phyloP scores from a whole-genome alignment of 2,329 filamentous ascomycete genomes.

The Penicillium sp. region DNA sequence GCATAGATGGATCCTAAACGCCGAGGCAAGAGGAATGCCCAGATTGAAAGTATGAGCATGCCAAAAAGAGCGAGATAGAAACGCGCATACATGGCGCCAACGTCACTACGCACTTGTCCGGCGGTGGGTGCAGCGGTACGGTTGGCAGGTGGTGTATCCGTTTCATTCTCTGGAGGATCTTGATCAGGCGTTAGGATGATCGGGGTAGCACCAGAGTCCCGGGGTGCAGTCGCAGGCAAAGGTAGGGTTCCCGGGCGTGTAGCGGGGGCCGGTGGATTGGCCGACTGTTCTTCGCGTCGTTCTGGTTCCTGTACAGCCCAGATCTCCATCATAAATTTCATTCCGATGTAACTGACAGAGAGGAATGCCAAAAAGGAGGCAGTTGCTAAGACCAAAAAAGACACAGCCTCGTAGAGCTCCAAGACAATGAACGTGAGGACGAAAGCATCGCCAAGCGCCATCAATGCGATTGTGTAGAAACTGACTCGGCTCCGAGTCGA shows the following conservation, averaged over 20 bases:
- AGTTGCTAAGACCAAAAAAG: slow-evolving; percentile 56
- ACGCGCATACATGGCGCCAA: slow-evolving; percentile 60
- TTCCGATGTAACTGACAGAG: slow-evolving; percentile 61
- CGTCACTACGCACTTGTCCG: slow-evolving; percentile 45
- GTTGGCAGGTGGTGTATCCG: slow-evolving; percentile 32
- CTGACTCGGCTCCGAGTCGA: slow-evolving; percentile 64
- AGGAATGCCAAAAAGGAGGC: slow-evolving; percentile 61
- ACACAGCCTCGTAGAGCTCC: slow-evolving; percentile 55
- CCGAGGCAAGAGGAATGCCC: slow-evolving; percentile 58
- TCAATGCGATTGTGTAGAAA: slow-evolving; percentile 62
- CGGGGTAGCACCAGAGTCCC: slow-evolving; percentile 53
- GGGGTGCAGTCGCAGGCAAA: slow-evolving; percentile 51
- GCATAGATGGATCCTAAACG: slow-evolving; percentile 55
- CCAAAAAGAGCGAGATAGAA: slow-evolving; percentile 62
- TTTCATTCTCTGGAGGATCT: slow-evolving; percentile 46
- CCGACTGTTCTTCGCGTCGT: slow-evolving; percentile 36
- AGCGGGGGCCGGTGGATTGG: slow-evolving; percentile 26
- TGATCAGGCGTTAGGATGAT: slow-evolving; percentile 62
- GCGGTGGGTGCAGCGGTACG: slow-evolving; percentile 35
- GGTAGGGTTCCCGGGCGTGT: slow-evolving; percentile 45
- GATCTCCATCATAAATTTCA: slow-evolving; percentile 67
- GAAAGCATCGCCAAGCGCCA: slow-evolving; percentile 62
- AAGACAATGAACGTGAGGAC: slow-evolving; percentile 56
- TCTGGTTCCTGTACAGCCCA: slow-evolving; percentile 60
- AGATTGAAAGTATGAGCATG: slow-evolving; percentile 59